These are phyloP conservation scores for Simmondsia chinensis DNA, from an alignment of 148 eudicot genomes.

Conservation along the genomic window DNA sequence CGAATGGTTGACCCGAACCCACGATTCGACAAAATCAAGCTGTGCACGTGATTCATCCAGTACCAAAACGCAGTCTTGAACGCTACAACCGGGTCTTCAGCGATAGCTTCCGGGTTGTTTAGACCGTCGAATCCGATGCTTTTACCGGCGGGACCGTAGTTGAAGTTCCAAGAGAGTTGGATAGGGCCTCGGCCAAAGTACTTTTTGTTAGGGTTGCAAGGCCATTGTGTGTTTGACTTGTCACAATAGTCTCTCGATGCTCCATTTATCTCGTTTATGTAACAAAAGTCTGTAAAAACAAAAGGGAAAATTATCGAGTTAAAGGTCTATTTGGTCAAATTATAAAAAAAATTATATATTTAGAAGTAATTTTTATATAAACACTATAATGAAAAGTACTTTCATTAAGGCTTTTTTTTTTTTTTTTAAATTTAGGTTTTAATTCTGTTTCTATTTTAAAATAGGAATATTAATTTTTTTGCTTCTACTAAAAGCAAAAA, in stretches of 20 bases:
- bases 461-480: too few species aligned
- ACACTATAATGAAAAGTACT: too few species aligned
- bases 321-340: not conserved
- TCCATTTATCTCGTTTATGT: constrained; percentile 39
- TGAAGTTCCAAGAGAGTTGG: constrained; percentile 40
- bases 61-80: constrained; percentile 38
- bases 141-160: constrained; percentile 34
- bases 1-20: constrained; percentile 33
- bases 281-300: constrained; percentile 32
- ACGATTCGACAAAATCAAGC: constrained; percentile 9
- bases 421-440: too few species aligned
- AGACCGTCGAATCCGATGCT: constrained; percentile 41
- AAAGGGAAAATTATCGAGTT: not conserved
- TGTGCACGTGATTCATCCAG: constrained; percentile 34
- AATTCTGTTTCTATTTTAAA: too few species aligned
- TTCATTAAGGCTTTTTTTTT: too few species aligned
- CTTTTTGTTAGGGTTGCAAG: constrained; percentile 18
- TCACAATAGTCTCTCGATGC: constrained; percentile 38
- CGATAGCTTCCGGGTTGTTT: constrained; percentile 30
- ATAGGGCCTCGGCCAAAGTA: constrained; percentile 36
- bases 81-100: constrained; percentile 14
- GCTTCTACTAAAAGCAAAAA: too few species aligned
- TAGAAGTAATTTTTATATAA: too few species aligned
- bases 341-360: not conserved
- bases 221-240: constrained; percentile 18